Evolutionary conservation across 2,329 filamentous ascomycete species (phyloP).

Genomic region (Bipolaris sorokiniana): DNA sequence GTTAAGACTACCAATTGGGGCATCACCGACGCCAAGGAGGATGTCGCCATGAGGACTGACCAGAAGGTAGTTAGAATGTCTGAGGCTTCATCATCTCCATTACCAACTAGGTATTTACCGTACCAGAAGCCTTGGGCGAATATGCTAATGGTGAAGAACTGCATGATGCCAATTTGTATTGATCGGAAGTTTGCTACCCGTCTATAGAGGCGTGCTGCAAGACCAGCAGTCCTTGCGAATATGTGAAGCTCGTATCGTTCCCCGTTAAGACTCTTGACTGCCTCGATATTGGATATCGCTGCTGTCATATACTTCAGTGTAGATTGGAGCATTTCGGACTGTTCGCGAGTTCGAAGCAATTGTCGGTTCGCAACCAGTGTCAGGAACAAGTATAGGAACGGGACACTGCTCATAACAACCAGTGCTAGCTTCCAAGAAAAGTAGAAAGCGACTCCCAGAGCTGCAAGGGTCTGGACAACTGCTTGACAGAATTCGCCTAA

Average conservation of each 20-base stretch:
- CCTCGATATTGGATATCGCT: slow-evolving; percentile 76
- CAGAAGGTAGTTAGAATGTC: slow-evolving; percentile 85
- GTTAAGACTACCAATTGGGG: slow-evolving; percentile 78
- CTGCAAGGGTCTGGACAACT: slow-evolving; percentile 67
- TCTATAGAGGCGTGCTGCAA: slow-evolving; percentile 68
- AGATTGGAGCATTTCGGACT: slow-evolving; percentile 69
- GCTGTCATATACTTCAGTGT: slow-evolving; percentile 75
- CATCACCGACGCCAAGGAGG: slow-evolving; percentile 74
- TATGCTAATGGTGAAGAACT: slow-evolving; percentile 75
- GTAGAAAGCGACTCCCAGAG: slow-evolving; percentile 74
- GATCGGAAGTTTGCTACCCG: slow-evolving; percentile 72
- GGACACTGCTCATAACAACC: slow-evolving; percentile 75
- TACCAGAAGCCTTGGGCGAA: slow-evolving; percentile 94
- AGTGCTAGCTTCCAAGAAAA: slow-evolving; percentile 85
- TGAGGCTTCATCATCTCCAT: slow-evolving; percentile 65
- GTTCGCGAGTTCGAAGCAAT: slow-evolving; percentile 69
- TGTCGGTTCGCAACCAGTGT: slow-evolving; percentile 66
- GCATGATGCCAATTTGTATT: slow-evolving; percentile 73
- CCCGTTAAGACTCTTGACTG: slow-evolving; percentile 85
- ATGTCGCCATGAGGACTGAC: slow-evolving; percentile 75
- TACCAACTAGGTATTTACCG: slow-evolving; percentile 71
- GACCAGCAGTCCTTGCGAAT: slow-evolving; percentile 65
- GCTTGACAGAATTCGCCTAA: slow-evolving; percentile 73
- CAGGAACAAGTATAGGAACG: slow-evolving; percentile 68
- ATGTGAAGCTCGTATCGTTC: slow-evolving; percentile 70